Base-by-base conservation (phyloP, 352 stramenopile species). In the Globisporangium perplexum region DNA sequence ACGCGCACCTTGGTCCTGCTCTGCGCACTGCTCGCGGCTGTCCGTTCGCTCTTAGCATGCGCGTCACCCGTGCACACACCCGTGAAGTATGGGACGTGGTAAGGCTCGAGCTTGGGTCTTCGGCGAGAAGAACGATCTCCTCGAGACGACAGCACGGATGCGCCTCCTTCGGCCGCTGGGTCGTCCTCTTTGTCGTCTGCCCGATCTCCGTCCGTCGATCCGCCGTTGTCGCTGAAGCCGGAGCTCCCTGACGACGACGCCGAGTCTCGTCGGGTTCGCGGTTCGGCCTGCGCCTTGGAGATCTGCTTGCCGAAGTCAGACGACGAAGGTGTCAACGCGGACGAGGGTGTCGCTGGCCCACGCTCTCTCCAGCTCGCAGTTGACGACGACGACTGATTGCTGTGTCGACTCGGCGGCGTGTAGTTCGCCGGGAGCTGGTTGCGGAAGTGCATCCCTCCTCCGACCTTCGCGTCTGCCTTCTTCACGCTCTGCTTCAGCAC, bases 391-490 rank as follows among this genome's bases (percentile, higher is more conserved):
- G 33, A 33, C 3, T 50, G 28, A 24, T 48, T 60, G 35, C 62
- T 66, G 43, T 47, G 35, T 12, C 50, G 53, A 50, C 60, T 65
- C 17, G 68, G 65, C 3, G 69, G 73, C 1, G 74, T 72, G 58
- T 86, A 90, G 47, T 88, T 88, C 4, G 73, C 26, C 12, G 80
- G 80, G 18, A 90, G 53, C 10, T 80, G 71, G 42, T 90, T 90
- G 38, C 80, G 75, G 49, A 84, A 90, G 42, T 88, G 80, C 80
- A 90, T 88, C 6, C 77, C 79, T 33, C 72, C 72, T 5, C 51
- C 55, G 47, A 51, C 47, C 8, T 24, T 54, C 8, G n/a, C 23
- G 28, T 26, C 44, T 1, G 47, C 47, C 8, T 55, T 30, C 22
- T 69, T 42, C 38, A 28, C 26, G 4, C 51, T 50, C 11, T 59